Base-by-base conservation (phyloP, 2,329 filamentous ascomycete genomes). In the Xylariaceae sp. region DNA sequence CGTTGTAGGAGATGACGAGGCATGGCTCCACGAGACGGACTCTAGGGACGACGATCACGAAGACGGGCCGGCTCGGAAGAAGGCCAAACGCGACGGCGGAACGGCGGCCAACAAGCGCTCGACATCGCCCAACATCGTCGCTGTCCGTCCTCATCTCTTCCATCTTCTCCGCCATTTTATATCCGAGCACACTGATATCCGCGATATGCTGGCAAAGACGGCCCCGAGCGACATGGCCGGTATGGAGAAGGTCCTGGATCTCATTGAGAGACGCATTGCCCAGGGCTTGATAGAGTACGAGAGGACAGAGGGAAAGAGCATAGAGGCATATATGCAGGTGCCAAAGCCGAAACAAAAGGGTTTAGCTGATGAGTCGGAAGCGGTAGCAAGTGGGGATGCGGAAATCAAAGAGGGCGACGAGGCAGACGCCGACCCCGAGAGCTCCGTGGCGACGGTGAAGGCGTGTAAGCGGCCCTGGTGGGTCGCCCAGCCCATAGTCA, bases 131-230 rank as follows among this genome's bases (percentile, higher is more conserved):
- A 97, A 92, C 60, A 69, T 95, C 33, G 71, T 76, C 9, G 81
- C 81, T 23, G 86, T 96, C 73, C 89, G 97, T 62, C 80, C 88
- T 1, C 92, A 98, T 62, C 76, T 96, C 30, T 98, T 98, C 70
- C 85, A 94, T 60, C 75, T 98, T 17, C 74, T 97, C 15, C 78
- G 90, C 12, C 81, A 90, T 21, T 75, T 97, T 16, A 81, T 98
- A 23, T 71, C 81, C 2, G 75, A 73, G 46, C 85, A 96, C 62
- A 89, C 86, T 16, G 75, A 92, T 50, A 80, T 97, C 21, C 78
- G 92, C 21, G 88, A 97, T 58, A 77, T 82, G n/a, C 73, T 98
- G 2, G 89, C 87, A 1, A 71, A 71, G 44, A 76, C 73, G 12
- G 67, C 74, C 14, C 70, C 77, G 9, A 84, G 85, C 24, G 84